Base-by-base conservation (phyloP, 2,329 filamentous ascomycete species). In the Fusarium abutilonis region DNA sequence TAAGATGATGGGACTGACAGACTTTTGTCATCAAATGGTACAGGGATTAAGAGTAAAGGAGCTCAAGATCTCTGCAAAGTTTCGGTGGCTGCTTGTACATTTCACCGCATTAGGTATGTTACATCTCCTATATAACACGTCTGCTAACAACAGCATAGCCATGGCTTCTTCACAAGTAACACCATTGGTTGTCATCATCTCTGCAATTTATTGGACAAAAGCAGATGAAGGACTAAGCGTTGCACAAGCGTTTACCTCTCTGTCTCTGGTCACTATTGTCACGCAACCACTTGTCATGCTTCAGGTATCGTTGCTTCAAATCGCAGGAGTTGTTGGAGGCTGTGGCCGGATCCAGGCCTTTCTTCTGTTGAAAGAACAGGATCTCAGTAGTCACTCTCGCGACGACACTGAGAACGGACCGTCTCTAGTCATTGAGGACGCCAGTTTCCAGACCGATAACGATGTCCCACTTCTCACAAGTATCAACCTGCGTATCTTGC, bases 1-100 rank as follows among this genome's bases (percentile, higher is more conserved):
- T 51, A 81, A 80, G 43, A 79, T 81, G 74, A 76, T 76, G 63
- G 79, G 79, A 0, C 69, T 80, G 5, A 73, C 72, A 2, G 69
- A 73, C 26, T 73, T 68, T 28, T 64, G 79, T 19, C 63, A 66
- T 4, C 38, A 58, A 2, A 67, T 72, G 14, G 55, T 80, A 1
- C 77, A 79, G 34, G 50, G 67, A 11, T 58, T 79, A 1, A 70
- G 79, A 11, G 64, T 74, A 1, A 48, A 69, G 1, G 79, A 80
- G 59, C 60, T 81, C n/a, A 68, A 71, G 5, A 60, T 77, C 0
- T 80, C 78, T 0, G 72, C 71, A 39, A 66, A 67, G 7, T 79
- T 76, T 38, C 67, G 78, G 53, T 72, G 69, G 62, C 46, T 78
- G 5, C 60, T 79, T 8, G 70, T 76, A 9, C 66, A 72, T 45